Evolutionary conservation across 768 basidiomycete species (phyloP), one percentile per base, ranked within the genome.

Genomic region (Termitomyces sp.): DNA sequence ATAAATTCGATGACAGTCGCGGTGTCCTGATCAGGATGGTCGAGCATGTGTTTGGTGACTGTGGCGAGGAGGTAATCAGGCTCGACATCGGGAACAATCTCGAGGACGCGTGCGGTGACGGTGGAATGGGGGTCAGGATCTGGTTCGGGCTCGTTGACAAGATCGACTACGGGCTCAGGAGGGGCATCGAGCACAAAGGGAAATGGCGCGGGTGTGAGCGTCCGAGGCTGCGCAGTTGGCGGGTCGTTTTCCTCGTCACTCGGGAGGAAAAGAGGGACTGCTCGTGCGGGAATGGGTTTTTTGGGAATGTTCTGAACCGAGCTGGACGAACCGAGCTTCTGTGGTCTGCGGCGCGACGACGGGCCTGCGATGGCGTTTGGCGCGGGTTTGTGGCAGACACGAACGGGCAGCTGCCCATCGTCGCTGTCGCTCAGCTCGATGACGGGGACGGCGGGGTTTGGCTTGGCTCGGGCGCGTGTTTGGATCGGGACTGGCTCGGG

Each of bases 51-150:
- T 48, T 77, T 68, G 42, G 77, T 71, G 36, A 90, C 68, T 37
- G 90, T 82, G 1, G 69, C 63, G 29, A 77, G 68, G 12, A 81
- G 81, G 64, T 91, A 80, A 3, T 77, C 74, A 0, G 86, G 84
- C 25, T 81, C 77, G 29, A 91, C 87, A 65, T 91, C 88, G 0
- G 91, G 91, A 12, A 91, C 70, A 49, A 92, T 81, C 66, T 90
- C 88, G 42, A 88, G 74, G 36, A 91, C 77, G 46, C 78, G 83
- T 1, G 82, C 78, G 36, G 87, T 60, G 63, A 57, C 60, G 59
- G 65, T 62, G 60, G 75, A 59, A 57, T 66, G 32, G 32, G 70
- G 70, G 31, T 71, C 70, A 9, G 66, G 65, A 7, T 61, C 63
- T 2, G 60, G 51, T 25, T 38, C 47, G 37, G 46, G 47, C 7